Percentiles rank a stretch among this genome's conserved stretches.
Conservation (phyloP, 768 basidiomycete species). For the Agrocybe pediades region DNA sequence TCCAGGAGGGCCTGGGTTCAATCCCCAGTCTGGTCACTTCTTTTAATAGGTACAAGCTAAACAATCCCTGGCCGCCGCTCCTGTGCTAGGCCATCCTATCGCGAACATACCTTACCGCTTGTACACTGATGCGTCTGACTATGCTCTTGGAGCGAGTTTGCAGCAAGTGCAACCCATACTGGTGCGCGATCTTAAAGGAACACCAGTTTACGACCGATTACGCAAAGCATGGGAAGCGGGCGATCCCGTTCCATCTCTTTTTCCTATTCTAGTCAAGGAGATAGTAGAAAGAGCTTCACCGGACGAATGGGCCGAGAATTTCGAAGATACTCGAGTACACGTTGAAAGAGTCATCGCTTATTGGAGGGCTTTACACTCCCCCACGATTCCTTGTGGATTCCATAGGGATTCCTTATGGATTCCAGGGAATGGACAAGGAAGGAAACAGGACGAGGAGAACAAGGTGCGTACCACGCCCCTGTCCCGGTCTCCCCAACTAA, state of each 20-base stretch:
- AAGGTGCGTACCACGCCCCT: no score
- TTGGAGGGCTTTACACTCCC: no score
- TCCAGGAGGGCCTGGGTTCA: no score
- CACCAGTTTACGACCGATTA: slow-evolving; percentile 25
- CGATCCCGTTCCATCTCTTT: slow-evolving; percentile 24
- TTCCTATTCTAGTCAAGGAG: slow-evolving; percentile 20
- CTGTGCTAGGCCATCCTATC: slow-evolving; percentile 1
- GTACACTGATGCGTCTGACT: slow-evolving; percentile 37
- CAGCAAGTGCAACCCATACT: slow-evolving; percentile 34
- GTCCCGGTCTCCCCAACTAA: no score
- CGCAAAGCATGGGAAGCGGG: slow-evolving; percentile 18
- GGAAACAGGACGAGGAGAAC: no score
- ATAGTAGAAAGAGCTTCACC: slow-evolving; percentile 14
- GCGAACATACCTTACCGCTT: slow-evolving; percentile 29
- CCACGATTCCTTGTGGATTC: no score
- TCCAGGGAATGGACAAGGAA: no score
- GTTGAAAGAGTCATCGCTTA: slow-evolving; percentile 19
- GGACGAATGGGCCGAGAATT: slow-evolving; percentile 21
- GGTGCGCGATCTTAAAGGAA: slow-evolving; percentile 28
- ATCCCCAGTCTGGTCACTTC: no score
- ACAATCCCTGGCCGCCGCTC: background rate
- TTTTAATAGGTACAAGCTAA: no score
- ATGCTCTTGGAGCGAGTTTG: slow-evolving; percentile 25
- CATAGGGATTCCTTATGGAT: no score
- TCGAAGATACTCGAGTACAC: slow-evolving; percentile 32